Evolutionary conservation across 768 basidiomycete genomes (phyloP).

Genomic region (Lactarius evosmus): DNA sequence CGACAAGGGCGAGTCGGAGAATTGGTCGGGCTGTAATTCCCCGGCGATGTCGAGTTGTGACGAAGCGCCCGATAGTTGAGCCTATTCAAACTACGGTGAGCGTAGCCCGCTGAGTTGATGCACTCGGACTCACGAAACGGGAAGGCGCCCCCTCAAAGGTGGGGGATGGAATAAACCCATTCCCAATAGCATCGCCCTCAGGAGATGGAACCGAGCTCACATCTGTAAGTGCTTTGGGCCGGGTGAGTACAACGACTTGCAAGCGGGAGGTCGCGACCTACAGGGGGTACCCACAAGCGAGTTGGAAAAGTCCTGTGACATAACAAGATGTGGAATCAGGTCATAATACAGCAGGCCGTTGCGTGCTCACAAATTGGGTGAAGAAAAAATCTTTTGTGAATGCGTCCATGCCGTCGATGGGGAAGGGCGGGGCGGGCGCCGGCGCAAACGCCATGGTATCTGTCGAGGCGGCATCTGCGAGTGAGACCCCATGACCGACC

Average conservation of each 20-base stretch:
- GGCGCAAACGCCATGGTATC: neutral
- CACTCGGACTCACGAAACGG: neutral
- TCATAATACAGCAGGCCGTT: neutral
- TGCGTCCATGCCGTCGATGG: neutral
- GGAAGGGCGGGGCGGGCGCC: neutral
- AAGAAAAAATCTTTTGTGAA: neutral
- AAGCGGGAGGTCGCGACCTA: neutral
- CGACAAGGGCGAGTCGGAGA: neutral
- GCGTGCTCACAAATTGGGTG: neutral
- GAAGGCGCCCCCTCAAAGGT: neutral
- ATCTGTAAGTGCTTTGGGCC: neutral
- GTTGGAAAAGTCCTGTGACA: neutral
- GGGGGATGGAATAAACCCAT: neutral
- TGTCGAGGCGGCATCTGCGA: neutral
- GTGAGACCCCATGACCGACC: neutral
- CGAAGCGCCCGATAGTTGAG: neutral
- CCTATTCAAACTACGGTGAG: neutral
- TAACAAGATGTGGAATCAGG: neutral
- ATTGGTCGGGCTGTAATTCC: neutral
- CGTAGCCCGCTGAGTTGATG: neutral
- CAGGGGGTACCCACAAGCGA: neutral
- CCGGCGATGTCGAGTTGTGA: neutral
- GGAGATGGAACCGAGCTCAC: neutral
- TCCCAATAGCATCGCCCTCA: neutral
- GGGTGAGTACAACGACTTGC: neutral